These are phyloP conservation scores for Puccinia sorghi DNA, from an alignment of 1,284 basidiomycete genomes.

Conservation along the genomic window DNA sequence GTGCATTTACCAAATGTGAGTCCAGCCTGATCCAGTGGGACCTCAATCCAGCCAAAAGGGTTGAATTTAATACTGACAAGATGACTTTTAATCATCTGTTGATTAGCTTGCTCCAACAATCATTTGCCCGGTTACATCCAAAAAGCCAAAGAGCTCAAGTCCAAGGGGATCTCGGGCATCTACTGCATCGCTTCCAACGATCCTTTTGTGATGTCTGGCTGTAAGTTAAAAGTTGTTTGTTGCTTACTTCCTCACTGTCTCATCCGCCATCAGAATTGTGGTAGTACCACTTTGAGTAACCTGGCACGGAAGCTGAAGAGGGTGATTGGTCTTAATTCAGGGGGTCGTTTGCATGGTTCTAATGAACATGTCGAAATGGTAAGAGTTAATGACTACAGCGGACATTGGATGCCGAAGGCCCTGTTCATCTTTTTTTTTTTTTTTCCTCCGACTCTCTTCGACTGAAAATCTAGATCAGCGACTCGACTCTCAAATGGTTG, in stretches of 20 bases:
- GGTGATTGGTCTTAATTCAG: neutral
- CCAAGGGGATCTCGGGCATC: conserved; percentile 34
- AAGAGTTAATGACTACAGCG: neutral
- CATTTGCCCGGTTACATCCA: conserved; percentile 32
- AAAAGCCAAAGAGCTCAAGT: conserved; percentile 35
- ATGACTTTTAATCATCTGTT: neutral
- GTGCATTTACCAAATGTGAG: conserved; percentile 42
- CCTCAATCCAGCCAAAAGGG: neutral
- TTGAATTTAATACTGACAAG: neutral
- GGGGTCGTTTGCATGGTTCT: conserved; percentile 34
- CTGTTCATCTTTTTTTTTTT: neutral
- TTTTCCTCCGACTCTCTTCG: neutral
- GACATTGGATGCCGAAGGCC: neutral
- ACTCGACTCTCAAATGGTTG: conserved; percentile 37
- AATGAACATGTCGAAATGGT: conserved; percentile 45
- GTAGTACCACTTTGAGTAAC: neutral
- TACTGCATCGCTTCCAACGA: conserved; percentile 46
- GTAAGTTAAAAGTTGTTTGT: neutral
- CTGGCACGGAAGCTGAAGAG: neutral
- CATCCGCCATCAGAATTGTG: neutral
- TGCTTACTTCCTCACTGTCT: neutral
- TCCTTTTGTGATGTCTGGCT: conserved; percentile 45
- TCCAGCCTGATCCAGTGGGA: neutral
- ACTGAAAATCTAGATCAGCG: conserved; percentile 27
- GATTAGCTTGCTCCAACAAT: conserved; percentile 35